Conservation (phyloP, 2,329 filamentous ascomycete species). For the Mycocentrospora acerina region DNA sequence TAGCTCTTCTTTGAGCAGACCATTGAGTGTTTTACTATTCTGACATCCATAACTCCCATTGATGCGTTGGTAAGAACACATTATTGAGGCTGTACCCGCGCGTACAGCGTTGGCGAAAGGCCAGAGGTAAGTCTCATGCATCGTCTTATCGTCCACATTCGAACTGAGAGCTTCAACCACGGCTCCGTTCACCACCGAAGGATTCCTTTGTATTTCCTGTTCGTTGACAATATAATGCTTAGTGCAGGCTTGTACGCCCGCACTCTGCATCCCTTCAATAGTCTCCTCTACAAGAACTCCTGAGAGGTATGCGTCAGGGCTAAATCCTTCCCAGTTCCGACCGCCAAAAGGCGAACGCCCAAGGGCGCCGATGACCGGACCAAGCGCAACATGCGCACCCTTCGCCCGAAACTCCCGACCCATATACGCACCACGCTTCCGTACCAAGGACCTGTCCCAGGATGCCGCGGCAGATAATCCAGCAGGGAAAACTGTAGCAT, state of each 20-base stretch:
- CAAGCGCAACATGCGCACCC: constrained; percentile 46
- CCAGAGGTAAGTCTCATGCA: constrained; percentile 68
- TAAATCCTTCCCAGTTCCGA: constrained; percentile 51
- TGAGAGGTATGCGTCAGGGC: constrained; percentile 48
- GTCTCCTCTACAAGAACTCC: constrained; percentile 45
- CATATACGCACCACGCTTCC: constrained; percentile 40
- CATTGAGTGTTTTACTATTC: constrained; percentile 48
- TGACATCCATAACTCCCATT: constrained; percentile 41
- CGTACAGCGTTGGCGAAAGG: constrained; percentile 64
- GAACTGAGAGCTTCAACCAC: constrained; percentile 56
- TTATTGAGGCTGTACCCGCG: constrained; percentile 60
- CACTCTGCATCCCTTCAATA: constrained; percentile 44
- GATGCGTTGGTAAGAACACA: constrained; percentile 56
- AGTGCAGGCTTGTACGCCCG: constrained; percentile 47
- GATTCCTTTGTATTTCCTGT: constrained; percentile 55
- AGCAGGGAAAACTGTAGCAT: constrained; percentile 44
- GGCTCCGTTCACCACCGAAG: constrained; percentile 60
- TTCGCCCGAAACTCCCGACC: constrained; percentile 39
- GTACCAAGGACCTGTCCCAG: constrained; percentile 44
- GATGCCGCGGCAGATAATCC: constrained; percentile 40
- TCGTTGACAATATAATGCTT: constrained; percentile 64
- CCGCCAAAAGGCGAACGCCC: constrained; percentile 45
- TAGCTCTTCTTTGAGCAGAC: constrained; percentile 54
- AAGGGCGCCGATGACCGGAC: constrained; percentile 54
- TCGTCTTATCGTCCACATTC: constrained; percentile 65